Evolutionary conservation across 2,329 filamentous ascomycete species (phyloP), one percentile per base, ranked within the genome.

Genomic region (Aspergillus brunneoviolaceus): DNA sequence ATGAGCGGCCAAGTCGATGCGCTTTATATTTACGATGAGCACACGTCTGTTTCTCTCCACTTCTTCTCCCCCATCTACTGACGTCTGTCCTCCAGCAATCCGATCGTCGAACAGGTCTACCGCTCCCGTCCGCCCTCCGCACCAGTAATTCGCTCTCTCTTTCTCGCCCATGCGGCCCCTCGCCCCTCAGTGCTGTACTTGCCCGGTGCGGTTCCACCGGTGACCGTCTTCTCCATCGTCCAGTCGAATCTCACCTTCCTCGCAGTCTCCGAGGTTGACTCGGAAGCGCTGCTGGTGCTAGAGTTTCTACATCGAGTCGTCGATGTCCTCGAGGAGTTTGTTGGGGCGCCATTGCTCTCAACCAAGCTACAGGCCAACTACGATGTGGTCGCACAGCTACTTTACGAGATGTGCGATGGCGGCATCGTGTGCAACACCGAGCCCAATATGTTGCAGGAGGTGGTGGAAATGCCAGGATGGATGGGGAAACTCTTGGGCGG

Each of bases 401-500:
- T 98, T 60, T 91, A 88, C 63, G 95, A 99, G 78, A 96, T 99
- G 90, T 97, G 95, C 74, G 95, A 99, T 81, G 91, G 88, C 47
- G 95, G 95, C 16, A 85, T 88, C n/a, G 84, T 97, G 39, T 90
- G 85, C 70, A 96, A 92, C 59, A 97, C 94, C 1, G 95, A 99
- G 75, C 90, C 91, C 10, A 98, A 99, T 80, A 91, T 93, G 21
- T 79, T 99, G 70, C 85, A 92, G 69, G 95, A 99, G 73, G 83
- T 94, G 14, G 92, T 99, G 14, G 93, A 97, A 74, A 91, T 96
- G 16, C 92, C 96, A 63, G 92, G 91, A 33, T 89, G 92, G 79
- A 85, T 98, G 76, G 92, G 91, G 66, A 96, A 93, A 77, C 76
- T 99, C 57, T 80, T 99, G 19, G 91, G 92, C 51, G 92, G 90